Conservation (phyloP, 345 rosid species). For the Gossypium mustelinum region DNA sequence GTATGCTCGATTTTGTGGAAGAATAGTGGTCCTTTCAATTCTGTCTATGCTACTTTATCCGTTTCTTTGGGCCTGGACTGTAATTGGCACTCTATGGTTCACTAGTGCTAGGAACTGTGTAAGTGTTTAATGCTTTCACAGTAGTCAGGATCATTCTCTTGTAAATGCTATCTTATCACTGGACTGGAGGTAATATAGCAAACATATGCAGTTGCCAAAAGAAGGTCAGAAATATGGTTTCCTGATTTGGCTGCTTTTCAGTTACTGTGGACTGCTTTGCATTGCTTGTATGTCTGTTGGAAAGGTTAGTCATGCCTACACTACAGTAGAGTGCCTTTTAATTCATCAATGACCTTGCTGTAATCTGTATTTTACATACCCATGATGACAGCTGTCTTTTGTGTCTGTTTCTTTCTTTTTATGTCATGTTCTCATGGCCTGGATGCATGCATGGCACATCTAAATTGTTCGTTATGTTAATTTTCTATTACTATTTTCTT, state of each 20-base stretch:
- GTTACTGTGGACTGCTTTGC: slow-evolving; percentile 90
- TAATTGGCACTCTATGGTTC: slow-evolving; percentile 91
- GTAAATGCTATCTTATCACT: slow-evolving; percentile 5
- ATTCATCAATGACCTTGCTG: background rate
- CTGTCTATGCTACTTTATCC: slow-evolving; percentile 4
- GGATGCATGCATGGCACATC: background rate
- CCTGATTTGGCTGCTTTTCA: slow-evolving; percentile 90
- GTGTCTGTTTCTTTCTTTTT: background rate
- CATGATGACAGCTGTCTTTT: background rate
- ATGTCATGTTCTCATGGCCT: background rate
- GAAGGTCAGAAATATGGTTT: slow-evolving; percentile 98
- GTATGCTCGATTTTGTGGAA: slow-evolving; percentile 33
- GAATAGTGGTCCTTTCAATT: slow-evolving; percentile 4
- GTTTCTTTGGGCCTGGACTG: slow-evolving; percentile 14
- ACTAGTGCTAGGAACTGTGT: slow-evolving; percentile 70
- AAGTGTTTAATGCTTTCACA: slow-evolving; percentile 27
- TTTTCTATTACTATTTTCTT: background rate
- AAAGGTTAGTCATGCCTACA: slow-evolving; percentile 46
- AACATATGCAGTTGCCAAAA: slow-evolving; percentile 65
- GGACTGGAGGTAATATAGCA: background rate
- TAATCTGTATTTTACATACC: background rate
- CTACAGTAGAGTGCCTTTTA: background rate
- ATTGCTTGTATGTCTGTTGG: slow-evolving; percentile 74
- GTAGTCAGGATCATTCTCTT: background rate
- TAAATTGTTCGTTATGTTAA: background rate